These are phyloP conservation scores for Colletotrichum camelliae DNA, from an alignment of 2,329 filamentous ascomycete species.

Conservation along the genomic window DNA sequence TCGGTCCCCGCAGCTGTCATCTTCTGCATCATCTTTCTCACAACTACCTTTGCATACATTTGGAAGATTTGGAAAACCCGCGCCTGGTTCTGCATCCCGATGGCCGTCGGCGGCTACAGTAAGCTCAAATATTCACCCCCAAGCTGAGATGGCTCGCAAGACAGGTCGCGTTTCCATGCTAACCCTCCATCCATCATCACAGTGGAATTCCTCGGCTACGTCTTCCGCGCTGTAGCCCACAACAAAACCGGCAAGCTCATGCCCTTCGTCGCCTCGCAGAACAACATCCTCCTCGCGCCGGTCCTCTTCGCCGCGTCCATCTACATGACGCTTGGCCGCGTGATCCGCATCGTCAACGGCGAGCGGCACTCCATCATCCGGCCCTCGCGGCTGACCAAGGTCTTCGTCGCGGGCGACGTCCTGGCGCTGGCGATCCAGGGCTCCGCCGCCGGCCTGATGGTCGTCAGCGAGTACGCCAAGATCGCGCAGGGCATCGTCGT, in stretches of 20 bases:
- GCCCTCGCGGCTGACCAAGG: constrained; percentile 50
- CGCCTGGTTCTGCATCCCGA: constrained; percentile 50
- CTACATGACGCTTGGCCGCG: constrained; percentile 54
- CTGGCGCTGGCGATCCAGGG: constrained; percentile 37
- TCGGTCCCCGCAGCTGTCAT: constrained; percentile 46
- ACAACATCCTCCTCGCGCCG: constrained; percentile 37
- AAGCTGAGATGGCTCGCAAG: background rate
- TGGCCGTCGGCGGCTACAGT: constrained; percentile 46
- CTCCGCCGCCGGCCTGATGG: constrained; percentile 32
- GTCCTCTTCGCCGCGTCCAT: constrained; percentile 53
- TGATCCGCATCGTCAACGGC: constrained; percentile 42
- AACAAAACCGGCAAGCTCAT: constrained; percentile 26
- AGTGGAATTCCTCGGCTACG: constrained; percentile 43
- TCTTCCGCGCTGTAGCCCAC: constrained; percentile 26
- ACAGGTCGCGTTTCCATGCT: background rate
- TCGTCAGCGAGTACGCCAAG: constrained; percentile 34
- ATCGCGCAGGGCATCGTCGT: constrained; percentile 43
- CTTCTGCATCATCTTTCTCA: constrained; percentile 44
- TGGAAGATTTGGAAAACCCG: constrained; percentile 39
- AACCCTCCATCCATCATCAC: background rate
- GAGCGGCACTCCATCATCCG: constrained; percentile 37
- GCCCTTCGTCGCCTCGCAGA: constrained; percentile 35
- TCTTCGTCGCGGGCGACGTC: constrained; percentile 59
- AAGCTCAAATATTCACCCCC: constrained; percentile 21
- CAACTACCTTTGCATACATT: constrained; percentile 32